Percentiles rank a stretch among this genome's conserved stretches.
These are phyloP conservation scores for Macrolepiota dolichaula DNA, from an alignment of 768 basidiomycete species.

Conservation along the genomic window DNA sequence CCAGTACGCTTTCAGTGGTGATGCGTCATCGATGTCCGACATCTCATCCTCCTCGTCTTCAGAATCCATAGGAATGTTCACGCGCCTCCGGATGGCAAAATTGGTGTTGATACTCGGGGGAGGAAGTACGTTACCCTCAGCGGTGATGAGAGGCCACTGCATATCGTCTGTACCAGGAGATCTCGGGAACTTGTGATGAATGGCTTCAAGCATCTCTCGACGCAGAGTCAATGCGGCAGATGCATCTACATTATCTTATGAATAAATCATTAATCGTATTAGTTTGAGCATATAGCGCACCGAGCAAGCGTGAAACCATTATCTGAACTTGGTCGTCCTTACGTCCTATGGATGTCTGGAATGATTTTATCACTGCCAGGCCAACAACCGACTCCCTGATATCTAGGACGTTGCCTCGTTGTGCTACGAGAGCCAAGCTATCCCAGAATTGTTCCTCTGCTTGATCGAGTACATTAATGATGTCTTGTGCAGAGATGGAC, in stretches of 20 bases:
- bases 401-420: constrained; percentile 62
- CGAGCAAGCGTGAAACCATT: constrained; percentile 61
- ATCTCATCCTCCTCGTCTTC: constrained; percentile 36
- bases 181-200: constrained; percentile 64
- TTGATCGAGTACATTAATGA: constrained; percentile 54
- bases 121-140: constrained; percentile 40
- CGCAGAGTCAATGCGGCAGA: constrained; percentile 76
- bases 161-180: constrained; percentile 53
- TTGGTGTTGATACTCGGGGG: constrained; percentile 15
- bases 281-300: constrained; percentile 29
- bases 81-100: constrained; percentile 7
- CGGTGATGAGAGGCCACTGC: constrained; percentile 62
- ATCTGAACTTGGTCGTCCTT: constrained; percentile 43
- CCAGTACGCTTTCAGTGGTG: constrained; percentile 60
- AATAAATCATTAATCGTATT: not conserved
- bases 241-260: constrained; percentile 54
- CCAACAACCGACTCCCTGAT: constrained; percentile 75
- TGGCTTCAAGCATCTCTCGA: constrained; percentile 82
- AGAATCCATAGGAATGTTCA: constrained; percentile 19
- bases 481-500: constrained; percentile 51
- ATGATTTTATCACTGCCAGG: constrained; percentile 64
- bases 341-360: constrained; percentile 80
- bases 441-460: constrained; percentile 73
- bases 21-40: constrained; percentile 15
- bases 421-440: constrained; percentile 51